These are phyloP conservation scores for Lentinula guzmanii DNA, from an alignment of 768 basidiomycete genomes.

Conservation along the genomic window DNA sequence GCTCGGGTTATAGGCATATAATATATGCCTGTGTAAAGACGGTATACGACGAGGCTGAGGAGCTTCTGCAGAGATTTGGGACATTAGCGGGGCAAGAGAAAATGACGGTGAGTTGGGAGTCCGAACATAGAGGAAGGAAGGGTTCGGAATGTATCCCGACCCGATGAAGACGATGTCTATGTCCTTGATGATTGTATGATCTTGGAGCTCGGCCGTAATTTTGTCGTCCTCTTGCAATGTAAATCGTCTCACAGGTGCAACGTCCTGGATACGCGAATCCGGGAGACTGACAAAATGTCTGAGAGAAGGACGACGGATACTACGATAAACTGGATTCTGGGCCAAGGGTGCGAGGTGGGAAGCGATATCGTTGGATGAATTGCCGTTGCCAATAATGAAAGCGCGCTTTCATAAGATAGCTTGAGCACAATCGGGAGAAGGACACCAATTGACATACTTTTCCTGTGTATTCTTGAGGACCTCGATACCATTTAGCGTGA, in stretches of 20 bases:
- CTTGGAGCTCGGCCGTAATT: slow-evolving; percentile 28
- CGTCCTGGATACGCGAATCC: slow-evolving; percentile 35
- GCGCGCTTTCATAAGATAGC: slow-evolving; percentile 26
- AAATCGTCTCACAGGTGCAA: slow-evolving; percentile 33
- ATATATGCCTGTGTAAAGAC: slow-evolving; percentile 34
- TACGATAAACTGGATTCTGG: slow-evolving; percentile 37
- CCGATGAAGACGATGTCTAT: slow-evolving; percentile 39
- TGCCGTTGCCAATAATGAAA: slow-evolving; percentile 44
- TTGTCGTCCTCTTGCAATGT: slow-evolving; percentile 14
- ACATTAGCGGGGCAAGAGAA: slow-evolving; percentile 30
- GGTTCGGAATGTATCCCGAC: slow-evolving; percentile 39
- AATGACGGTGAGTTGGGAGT: slow-evolving; percentile 7
- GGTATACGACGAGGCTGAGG: slow-evolving; percentile 32
- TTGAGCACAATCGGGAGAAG: background rate
- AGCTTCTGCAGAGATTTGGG: slow-evolving; percentile 16
- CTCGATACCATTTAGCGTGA: slow-evolving; percentile 39
- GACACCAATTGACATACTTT: slow-evolving; percentile 15
- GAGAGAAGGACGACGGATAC: slow-evolving; percentile 35
- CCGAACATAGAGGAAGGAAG: slow-evolving; percentile 22
- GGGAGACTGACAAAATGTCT: slow-evolving; percentile 33
- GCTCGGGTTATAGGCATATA: slow-evolving; percentile 40
- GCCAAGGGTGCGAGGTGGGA: slow-evolving; percentile 35
- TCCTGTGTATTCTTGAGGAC: slow-evolving; percentile 28
- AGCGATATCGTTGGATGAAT: slow-evolving; percentile 48
- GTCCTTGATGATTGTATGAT: slow-evolving; percentile 30